A percentile compares a stretch with the other conserved stretches of the same genome.
Evolutionary conservation across 179 eudicot genomes (phyloP).

Genomic region (Spergularia azorica): DNA sequence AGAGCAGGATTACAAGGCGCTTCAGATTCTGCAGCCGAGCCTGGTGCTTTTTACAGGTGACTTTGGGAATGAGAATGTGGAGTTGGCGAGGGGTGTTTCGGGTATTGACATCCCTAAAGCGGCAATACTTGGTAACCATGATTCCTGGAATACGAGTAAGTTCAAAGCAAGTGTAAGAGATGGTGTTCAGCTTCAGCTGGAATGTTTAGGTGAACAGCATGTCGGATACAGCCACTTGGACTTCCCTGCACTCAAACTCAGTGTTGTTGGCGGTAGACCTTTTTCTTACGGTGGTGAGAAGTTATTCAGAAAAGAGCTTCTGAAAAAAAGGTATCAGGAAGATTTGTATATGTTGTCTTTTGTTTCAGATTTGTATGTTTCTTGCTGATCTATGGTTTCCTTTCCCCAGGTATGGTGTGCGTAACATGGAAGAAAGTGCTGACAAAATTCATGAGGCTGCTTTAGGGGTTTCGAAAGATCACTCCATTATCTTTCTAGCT

Average conservation of each 20-base stretch:
- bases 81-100: slow-evolving; percentile 63
- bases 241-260: slow-evolving; percentile 64
- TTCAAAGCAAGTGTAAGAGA: slow-evolving; percentile 69
- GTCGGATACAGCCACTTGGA: slow-evolving; percentile 75
- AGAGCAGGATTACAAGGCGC: neutral
- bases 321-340: slow-evolving; percentile 52
- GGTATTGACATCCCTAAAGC: slow-evolving; percentile 64
- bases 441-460: slow-evolving; percentile 60
- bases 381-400: neutral
- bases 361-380: neutral
- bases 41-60: slow-evolving; percentile 91
- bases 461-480: slow-evolving; percentile 54
- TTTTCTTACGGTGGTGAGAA: slow-evolving; percentile 75
- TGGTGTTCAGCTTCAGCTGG: slow-evolving; percentile 80
- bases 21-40: slow-evolving; percentile 53
- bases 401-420: slow-evolving; percentile 55
- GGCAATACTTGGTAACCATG: slow-evolving; percentile 88
- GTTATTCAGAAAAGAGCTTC: slow-evolving; percentile 60
- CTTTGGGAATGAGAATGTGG: slow-evolving; percentile 87
- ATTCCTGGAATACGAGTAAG: slow-evolving; percentile 65
- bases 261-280: slow-evolving; percentile 92
- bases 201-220: slow-evolving; percentile 73
- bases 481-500: slow-evolving; percentile 69
- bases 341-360: neutral
- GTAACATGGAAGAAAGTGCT: slow-evolving; percentile 70